Evolutionary conservation across 2,329 filamentous ascomycete genomes (phyloP).

Genomic region (Aspergillus pseudoviridinutans): DNA sequence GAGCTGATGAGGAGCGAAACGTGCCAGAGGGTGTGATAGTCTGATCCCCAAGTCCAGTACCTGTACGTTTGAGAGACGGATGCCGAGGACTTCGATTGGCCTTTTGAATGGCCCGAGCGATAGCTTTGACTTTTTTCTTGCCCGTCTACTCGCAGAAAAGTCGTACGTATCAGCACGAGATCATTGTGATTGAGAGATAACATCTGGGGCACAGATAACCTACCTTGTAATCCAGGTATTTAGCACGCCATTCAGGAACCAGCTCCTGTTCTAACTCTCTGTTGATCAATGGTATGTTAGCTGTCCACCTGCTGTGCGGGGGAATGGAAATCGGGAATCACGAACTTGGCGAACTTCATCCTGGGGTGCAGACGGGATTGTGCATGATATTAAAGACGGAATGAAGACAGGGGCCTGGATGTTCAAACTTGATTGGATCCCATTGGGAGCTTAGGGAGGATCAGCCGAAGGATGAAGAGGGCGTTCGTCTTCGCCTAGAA

Average conservation of each 20-base stretch:
- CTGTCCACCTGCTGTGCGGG: conserved; percentile 11
- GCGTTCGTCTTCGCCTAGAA: background rate
- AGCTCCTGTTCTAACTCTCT: conserved; percentile 80
- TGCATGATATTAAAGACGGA: conserved; percentile 13
- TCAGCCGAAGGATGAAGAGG: background rate
- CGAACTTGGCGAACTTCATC: conserved; percentile 63
- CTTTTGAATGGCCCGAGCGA: conserved; percentile 65
- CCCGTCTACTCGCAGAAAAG: conserved; percentile 49
- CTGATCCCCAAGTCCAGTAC: conserved; percentile 12
- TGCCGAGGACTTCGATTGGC: conserved; percentile 47
- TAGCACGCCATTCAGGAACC: conserved; percentile 90
- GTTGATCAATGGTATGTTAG: conserved; percentile 7
- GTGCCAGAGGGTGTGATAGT: conserved; percentile 8
- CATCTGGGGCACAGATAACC: conserved; percentile 14
- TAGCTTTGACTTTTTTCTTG: conserved; percentile 88
- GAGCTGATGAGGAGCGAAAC: conserved; percentile 14
- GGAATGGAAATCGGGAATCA: conserved; percentile 10
- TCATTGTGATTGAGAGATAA: background rate
- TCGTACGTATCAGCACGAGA: conserved; percentile 5
- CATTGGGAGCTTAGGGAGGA: background rate
- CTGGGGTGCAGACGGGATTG: conserved; percentile 14
- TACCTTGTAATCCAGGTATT: conserved; percentile 92
- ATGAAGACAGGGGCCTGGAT: background rate
- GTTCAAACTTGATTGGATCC: background rate
- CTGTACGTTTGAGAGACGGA: conserved; percentile 39